phyloP scores from a whole-genome alignment of 768 basidiomycete genomes.

The Mycena rebaudengoi region DNA sequence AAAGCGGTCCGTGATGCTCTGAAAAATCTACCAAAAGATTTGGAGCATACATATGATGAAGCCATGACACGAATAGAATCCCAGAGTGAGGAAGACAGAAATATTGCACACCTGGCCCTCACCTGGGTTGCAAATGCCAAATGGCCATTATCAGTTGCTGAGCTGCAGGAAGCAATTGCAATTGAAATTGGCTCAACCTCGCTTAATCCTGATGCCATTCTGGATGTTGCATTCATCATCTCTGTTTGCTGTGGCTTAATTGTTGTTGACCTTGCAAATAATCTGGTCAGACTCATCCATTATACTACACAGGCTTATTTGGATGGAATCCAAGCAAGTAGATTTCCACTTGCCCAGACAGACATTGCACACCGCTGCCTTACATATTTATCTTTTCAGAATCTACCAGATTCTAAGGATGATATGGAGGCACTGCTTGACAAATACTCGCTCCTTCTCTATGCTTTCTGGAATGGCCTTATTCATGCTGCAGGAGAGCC shows the following conservation, averaged over 20 bases:
- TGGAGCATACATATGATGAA: neutral
- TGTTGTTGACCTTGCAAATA: neutral
- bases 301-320: neutral
- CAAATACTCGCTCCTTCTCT: too few species aligned
- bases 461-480: too few species aligned
- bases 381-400: neutral
- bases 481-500: too few species aligned
- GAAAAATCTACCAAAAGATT: neutral
- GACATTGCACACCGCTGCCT: neutral
- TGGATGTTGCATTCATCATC: neutral
- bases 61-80: neutral
- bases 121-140: neutral
- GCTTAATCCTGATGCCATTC: neutral
- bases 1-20: neutral
- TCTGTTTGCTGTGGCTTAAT: neutral
- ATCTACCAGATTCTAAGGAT: neutral
- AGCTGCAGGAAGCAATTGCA: neutral
- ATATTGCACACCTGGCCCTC: neutral
- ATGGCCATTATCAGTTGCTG: neutral
- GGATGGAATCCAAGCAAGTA: neutral
- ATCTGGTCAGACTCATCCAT: neutral
- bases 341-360: neutral
- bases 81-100: neutral
- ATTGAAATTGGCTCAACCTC: neutral
- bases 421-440: too few species aligned